Percentiles rank a stretch among this genome's conserved stretches.
Conservation (phyloP, 305 asterid species). For the Fraxinus latifolia region DNA sequence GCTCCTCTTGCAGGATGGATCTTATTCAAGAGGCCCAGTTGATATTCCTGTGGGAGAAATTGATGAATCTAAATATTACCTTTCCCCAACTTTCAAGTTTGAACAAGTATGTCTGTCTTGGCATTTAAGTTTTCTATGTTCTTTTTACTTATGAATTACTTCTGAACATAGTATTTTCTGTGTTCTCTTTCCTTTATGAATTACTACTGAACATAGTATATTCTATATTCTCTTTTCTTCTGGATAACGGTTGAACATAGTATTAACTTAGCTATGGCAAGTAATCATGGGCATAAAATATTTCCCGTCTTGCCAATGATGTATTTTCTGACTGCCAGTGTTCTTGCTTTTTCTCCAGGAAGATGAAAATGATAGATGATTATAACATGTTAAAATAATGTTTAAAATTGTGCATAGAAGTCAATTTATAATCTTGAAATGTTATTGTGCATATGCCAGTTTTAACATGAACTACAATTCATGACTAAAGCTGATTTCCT, state of each 20-base stretch:
- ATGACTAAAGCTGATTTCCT: neutral
- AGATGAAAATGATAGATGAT: neutral
- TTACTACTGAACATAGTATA: neutral
- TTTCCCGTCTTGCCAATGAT: neutral
- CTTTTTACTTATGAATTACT: constrained; percentile 13
- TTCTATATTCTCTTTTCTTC: constrained; percentile 12
- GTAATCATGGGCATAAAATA: neutral
- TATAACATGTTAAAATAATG: neutral
- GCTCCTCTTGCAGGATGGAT: constrained; percentile 79
- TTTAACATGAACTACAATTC: neutral
- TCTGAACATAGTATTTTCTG: neutral
- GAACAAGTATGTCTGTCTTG: constrained; percentile 67
- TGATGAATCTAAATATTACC: constrained; percentile 64
- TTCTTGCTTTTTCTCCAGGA: neutral
- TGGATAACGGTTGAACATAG: neutral
- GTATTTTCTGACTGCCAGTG: neutral
- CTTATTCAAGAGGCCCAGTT: constrained; percentile 97
- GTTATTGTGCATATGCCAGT: neutral
- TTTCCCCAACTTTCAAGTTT: constrained; percentile 84
- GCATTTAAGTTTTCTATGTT: constrained; percentile 5
- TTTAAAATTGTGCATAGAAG: neutral
- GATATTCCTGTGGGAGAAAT: constrained; percentile 71
- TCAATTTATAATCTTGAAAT: neutral
- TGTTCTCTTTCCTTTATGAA: neutral
- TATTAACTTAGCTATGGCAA: neutral